Evolutionary conservation across 2,329 filamentous ascomycete genomes (phyloP), one percentile per base, ranked within the genome.

Genomic region (Geoglossum cookeanum): DNA sequence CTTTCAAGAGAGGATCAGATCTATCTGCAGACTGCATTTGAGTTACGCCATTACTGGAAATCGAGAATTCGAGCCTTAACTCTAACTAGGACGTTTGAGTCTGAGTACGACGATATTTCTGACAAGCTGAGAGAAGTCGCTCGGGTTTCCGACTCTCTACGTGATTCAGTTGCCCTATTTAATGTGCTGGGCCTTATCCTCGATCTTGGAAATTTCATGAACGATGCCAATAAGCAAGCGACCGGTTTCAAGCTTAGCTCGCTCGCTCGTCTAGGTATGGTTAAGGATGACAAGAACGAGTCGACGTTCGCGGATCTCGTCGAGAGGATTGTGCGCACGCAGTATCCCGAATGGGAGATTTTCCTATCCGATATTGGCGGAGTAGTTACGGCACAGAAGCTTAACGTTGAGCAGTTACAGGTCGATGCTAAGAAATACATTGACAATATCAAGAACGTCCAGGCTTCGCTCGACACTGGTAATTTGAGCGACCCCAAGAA

Each of bases 161-260:
- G 91, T 53, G 89, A 94, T 67, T 96, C 90, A 1, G 88, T 94
- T 30, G 85, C 88, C 30, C 73, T 98, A 64, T 95, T 97, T 84
- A 96, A 94, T 62, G 89, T 98, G 52, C 80, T 98, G 58, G 90
- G 91, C 59, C 78, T 97, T 60, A 98, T 98, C 70, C 75, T 98
- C 64, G 91, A 96, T 69, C 95, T 98, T 66, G 92, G 92, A 70
- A 98, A 98, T 71, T 98, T 95, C 77, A 98, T 98, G 92, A 98
- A 98, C 75, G 92, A 97, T 68, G 85, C 90, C 57, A 97, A 96
- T 73, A 98, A 98, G 74, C 92, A 97, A 72, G 92, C 92, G 3
- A 87, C 85, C 58, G 92, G 92, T 61, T 98, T 98, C 83, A 98
- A 98, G 74, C 80, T 98, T 13, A 92, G 89, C 66, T 96, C 92